Base-by-base conservation (phyloP, 164 flowering plant species). In the Cinnamomum micranthum region DNA sequence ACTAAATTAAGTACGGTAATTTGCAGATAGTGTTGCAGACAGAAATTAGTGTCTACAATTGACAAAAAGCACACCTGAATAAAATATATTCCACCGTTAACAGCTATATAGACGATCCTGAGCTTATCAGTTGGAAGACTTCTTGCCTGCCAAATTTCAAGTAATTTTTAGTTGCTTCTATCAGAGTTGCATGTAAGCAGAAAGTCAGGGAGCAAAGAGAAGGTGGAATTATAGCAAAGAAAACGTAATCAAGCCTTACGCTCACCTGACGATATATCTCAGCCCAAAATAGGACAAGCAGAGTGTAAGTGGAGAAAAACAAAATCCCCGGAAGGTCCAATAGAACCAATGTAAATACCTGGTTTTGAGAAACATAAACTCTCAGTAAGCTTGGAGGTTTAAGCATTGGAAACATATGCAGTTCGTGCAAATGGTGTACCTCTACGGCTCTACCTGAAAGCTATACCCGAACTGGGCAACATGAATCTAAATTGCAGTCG, bases 201-300 rank as follows among this genome's bases (percentile, higher is more conserved):
- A 67, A 35, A 15, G 17, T 7, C 47, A 28, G 47, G 7, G 15
- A 9, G 69, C 24, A 31, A 67, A 15, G 47, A 67, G 22, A 67
- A 15, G 41, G 3, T 70, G 10, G 20, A n/a, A 9, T 72, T 14
- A 64, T 25, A 64, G 12, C 20, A 58, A 15, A 12, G n/a, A 41
- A 0, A 41, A 41, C 11, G 0, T 41, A 31, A 13, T 67, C 69
- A 67, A 25, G 84, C 91, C 85, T 80, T 55, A 55, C 59, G 15
- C 14, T 52, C 19, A 80, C 99, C 96, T 95, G 99, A 83, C 88
- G 96, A 85, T 93, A 93, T 78, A 95, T 95, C 84, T 95, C 99
- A 41, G 98, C 99, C 99, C 99, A 95, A 73, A 95, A 93, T 55
- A 95, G 88, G 76, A 93, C 97, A 71, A 93, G 97, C 22, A 95